Percentiles rank a stretch among this genome's conserved stretches.
phyloP scores from a whole-genome alignment of 305 asterid genomes.

The Andrographis paniculata region DNA sequence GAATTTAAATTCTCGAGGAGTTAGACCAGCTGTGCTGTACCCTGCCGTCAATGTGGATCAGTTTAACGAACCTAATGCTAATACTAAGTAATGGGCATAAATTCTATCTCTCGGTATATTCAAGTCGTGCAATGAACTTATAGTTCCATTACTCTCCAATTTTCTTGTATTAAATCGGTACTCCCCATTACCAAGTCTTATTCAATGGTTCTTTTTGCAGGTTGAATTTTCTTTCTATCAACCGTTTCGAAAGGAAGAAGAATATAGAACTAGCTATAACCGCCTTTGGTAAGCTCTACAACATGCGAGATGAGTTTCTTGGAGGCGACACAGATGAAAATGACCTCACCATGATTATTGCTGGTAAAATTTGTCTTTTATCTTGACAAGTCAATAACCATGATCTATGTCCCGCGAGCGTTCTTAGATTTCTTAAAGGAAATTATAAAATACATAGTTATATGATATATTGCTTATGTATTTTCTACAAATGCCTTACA shows the following conservation, averaged over 20 bases:
- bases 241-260: conserved; percentile 93
- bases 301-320: conserved; percentile 24
- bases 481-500: too few relatives aligned
- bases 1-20: conserved; percentile 39
- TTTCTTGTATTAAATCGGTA: too few relatives aligned
- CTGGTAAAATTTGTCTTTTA: conserved; percentile 41
- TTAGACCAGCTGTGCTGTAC: conserved; percentile 79
- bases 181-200: too few relatives aligned
- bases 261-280: conserved; percentile 86
- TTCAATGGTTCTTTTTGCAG: conserved; percentile 26
- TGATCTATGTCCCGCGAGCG: too few relatives aligned
- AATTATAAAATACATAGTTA: too few relatives aligned
- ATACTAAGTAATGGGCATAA: conserved; percentile 53
- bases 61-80: conserved; percentile 49
- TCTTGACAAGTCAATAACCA: too few relatives aligned
- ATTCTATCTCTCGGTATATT: conserved; percentile 9
- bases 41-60: conserved; percentile 90
- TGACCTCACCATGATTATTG: conserved; percentile 57
- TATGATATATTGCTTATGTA: too few relatives aligned
- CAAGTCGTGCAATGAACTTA: too few relatives aligned
- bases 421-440: too few relatives aligned
- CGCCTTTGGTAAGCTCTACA: conserved; percentile 62
- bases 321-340: conserved; percentile 28
- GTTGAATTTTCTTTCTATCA: conserved; percentile 80
- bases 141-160: too few relatives aligned